Evolutionary conservation across 257 asterid species (phyloP).

Genomic region (Lithospermum erythrorhizon): DNA sequence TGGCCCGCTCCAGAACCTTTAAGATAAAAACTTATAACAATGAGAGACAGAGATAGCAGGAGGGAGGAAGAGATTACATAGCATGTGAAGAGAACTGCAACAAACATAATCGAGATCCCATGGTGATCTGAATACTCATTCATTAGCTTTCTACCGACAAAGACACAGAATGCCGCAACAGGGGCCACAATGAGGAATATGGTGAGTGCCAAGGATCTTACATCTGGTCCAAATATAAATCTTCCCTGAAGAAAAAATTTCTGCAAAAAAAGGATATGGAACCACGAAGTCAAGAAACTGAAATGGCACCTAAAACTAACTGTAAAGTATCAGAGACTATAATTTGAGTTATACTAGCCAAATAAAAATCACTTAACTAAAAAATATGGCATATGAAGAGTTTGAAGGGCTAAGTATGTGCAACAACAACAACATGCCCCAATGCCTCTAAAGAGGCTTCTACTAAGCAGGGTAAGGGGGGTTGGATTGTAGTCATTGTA

Average conservation of each 20-base stretch:
- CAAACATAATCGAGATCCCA: constrained; percentile 69
- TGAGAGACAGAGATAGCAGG: constrained; percentile 14
- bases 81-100: constrained; percentile 57
- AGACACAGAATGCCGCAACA: constrained; percentile 61
- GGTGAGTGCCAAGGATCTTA: constrained; percentile 74
- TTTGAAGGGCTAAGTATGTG: too few species aligned
- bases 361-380: too few species aligned
- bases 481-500: too few species aligned
- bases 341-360: too few species aligned
- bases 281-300: constrained; percentile 11
- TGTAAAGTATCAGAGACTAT: not conserved
- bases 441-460: too few species aligned
- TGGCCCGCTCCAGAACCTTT: not conserved
- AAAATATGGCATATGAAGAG: too few species aligned
- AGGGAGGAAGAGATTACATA: constrained; percentile 41
- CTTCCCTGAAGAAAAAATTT: constrained; percentile 79
- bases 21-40: too few species aligned
- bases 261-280: constrained; percentile 33
- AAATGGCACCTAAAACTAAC: not conserved
- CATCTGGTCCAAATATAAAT: constrained; percentile 91
- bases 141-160: constrained; percentile 79
- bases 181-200: constrained; percentile 85
- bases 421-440: too few species aligned
- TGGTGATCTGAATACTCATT: constrained; percentile 52
- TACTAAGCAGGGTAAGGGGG: too few species aligned